Evolutionary conservation across 257 asterid species (phyloP), one percentile per base, ranked within the genome.

Genomic region (Eucommia ulmoides): DNA sequence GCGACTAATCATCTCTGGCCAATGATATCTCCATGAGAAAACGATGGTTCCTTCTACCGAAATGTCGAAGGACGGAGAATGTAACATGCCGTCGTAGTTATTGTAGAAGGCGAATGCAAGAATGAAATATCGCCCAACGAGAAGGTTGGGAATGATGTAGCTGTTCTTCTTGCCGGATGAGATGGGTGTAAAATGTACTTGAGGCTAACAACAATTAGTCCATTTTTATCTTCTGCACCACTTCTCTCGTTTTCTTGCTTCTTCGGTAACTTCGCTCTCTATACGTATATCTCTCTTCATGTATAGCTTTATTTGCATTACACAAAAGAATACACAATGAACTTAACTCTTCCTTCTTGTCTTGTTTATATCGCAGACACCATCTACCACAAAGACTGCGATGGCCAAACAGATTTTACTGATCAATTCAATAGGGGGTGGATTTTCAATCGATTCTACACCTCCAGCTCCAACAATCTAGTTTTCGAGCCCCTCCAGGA

Each of bases 401-500:
- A 96, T 46, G 74, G 87, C 44, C 74, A 41, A 26, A 73, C 68
- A 24, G 61, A 86, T 66, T 63, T 84, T 35, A 77, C 89, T 56
- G 99, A 91, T 35, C 74, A 74, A 24, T 83, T 77, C 76, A 58
- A 61, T 59, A 72, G 82, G 17, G 38, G 69, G 20, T 91, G 97
- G 99, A 68, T 86, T 41, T 83, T 94, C 74, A 95, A 86, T 76
- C 68, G 84, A 20, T 81, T 61, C 83, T 81, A 53, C 75, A 75
- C 95, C 67, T 87, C 79, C 55, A 96, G 96, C 29, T 53, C 75
- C 56, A 54, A 77, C 50, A 65, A 86, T 20, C 72, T 81, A 20
- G 94, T 86, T 23, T 91, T 94, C 51, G 98, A 91, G 69, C 98
- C 98, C 0, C 93, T 89, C 38, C 95, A 91, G 24, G 96, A 91